These are phyloP conservation scores for Russula sp. DNA, from an alignment of 768 basidiomycete genomes.

Conservation along the genomic window DNA sequence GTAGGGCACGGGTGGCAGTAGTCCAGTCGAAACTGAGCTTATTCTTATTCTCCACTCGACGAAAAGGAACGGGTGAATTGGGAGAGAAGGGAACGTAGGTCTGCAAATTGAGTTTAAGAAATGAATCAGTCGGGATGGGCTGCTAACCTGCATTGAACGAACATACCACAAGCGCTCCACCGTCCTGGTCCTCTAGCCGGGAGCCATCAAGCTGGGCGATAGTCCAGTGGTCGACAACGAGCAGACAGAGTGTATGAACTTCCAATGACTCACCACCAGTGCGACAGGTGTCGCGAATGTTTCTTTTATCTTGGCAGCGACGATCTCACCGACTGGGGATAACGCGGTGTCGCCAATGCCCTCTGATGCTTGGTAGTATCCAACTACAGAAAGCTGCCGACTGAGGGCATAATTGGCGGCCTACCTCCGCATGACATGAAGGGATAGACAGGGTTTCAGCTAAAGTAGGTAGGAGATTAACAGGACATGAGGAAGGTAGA, in stretches of 20 bases:
- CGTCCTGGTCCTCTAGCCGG: not conserved
- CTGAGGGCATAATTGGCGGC: slow-evolving; percentile 52
- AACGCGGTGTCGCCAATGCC: slow-evolving; percentile 52
- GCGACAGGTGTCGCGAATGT: slow-evolving; percentile 58
- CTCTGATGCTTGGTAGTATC: slow-evolving; percentile 72
- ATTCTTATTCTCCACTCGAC: not conserved
- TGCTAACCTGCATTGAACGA: not conserved
- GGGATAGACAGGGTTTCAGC: not conserved
- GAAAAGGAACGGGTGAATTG: not conserved
- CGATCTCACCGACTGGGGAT: slow-evolving; percentile 57
- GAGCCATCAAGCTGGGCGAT: slow-evolving; percentile 36
- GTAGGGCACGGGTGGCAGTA: slow-evolving; percentile 40
- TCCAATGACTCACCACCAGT: slow-evolving; percentile 48
- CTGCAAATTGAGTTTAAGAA: not conserved
- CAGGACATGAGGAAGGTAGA: not conserved
- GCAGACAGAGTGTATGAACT: slow-evolving; percentile 15
- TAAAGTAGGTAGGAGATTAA: no score
- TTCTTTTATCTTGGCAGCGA: slow-evolving; percentile 47
- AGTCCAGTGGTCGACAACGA: slow-evolving; percentile 39
- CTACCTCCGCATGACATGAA: slow-evolving; percentile 34
- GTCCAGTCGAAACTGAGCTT: not conserved
- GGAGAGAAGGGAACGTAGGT: not conserved
- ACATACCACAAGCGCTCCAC: slow-evolving; percentile 17
- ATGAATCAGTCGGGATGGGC: not conserved
- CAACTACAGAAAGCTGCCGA: slow-evolving; percentile 48